Conservation (phyloP, 306 rosid genomes). For the Lathyrus aphaca region DNA sequence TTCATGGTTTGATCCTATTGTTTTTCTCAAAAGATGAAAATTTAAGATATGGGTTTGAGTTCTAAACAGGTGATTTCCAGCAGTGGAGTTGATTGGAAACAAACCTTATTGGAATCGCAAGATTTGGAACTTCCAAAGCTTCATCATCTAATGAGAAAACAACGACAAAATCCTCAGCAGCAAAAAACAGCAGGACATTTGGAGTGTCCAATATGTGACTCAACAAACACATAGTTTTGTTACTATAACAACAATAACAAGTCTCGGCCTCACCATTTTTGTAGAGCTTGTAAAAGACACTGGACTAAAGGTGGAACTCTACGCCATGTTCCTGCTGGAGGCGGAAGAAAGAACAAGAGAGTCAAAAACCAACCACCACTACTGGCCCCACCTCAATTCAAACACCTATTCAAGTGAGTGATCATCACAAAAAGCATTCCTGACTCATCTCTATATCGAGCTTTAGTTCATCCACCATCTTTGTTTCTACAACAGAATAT, state of each 20-base stretch:
- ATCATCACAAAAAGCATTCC: constrained; percentile 28
- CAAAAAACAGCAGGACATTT: constrained; percentile 59
- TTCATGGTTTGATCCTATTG: not conserved
- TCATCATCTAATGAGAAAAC: constrained; percentile 42
- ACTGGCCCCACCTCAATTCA: constrained; percentile 42
- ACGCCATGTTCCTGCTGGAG: constrained; percentile 94
- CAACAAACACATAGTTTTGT: constrained; percentile 87
- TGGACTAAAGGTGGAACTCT: constrained; percentile 99
- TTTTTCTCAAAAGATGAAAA: constrained; percentile 4
- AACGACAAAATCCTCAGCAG: constrained; percentile 43
- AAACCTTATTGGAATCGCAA: constrained; percentile 59
- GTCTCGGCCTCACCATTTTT: constrained; percentile 90
- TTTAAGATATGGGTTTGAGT: constrained; percentile 81
- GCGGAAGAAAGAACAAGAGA: constrained; percentile 78
- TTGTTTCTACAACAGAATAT: constrained; percentile 49
- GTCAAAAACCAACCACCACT: constrained; percentile 42
- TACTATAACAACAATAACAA: constrained; percentile 97
- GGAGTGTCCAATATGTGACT: constrained; percentile 92
- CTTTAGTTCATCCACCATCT: constrained; percentile 55
- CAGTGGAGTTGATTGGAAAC: constrained; percentile 72
- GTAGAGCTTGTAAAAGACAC: constrained; percentile 94
- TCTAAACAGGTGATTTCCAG: constrained; percentile 69
- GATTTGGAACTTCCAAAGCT: constrained; percentile 63
- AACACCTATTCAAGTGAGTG: constrained; percentile 44
- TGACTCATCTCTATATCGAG: constrained; percentile 50